Conservation (phyloP, 352 stramenopile genomes). For the Globisporangium takayamanum region DNA sequence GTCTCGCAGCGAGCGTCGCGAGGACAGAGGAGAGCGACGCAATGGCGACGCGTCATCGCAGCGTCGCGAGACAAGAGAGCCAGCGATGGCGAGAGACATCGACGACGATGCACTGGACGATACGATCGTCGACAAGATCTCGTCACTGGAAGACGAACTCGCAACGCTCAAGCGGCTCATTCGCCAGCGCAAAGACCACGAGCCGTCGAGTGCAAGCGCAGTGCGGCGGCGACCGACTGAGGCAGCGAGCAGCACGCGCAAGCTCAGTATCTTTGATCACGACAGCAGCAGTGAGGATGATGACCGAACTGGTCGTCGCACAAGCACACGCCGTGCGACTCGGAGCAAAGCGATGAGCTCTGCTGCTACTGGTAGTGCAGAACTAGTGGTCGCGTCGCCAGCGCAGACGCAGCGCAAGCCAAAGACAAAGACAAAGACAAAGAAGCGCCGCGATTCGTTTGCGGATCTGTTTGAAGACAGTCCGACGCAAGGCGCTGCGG, state of each 20-base stretch:
- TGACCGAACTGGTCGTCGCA: slow-evolving; percentile 1
- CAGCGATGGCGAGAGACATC: no score
- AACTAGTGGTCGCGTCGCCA: background rate
- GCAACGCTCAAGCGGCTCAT: slow-evolving; percentile 65
- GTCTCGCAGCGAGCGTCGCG: no score
- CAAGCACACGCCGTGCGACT: background rate
- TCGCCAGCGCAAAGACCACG: slow-evolving; percentile 34
- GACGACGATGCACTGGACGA: slow-evolving; percentile 43
- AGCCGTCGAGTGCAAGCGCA: slow-evolving; percentile 5
- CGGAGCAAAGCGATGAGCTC: background rate
- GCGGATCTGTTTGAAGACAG: slow-evolving; percentile 65
- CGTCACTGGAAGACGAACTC: slow-evolving; percentile 56
- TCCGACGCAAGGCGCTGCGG: slow-evolving; percentile 14
- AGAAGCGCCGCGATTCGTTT: slow-evolving; percentile 62
- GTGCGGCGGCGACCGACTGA: background rate
- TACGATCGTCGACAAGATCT: slow-evolving; percentile 80
- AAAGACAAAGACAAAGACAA: background rate
- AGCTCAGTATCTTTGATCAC: slow-evolving; percentile 71
- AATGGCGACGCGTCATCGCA: slow-evolving; percentile 8
- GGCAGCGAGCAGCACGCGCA: slow-evolving; percentile 15
- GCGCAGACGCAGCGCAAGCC: slow-evolving; percentile 2
- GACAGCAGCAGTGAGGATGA: slow-evolving; percentile 30
- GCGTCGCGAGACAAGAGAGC: no score
- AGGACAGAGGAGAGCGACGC: background rate
- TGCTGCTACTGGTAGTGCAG: no score